phyloP scores from a whole-genome alignment of 2,329 filamentous ascomycete species.

The Fusarium avenaceum region DNA sequence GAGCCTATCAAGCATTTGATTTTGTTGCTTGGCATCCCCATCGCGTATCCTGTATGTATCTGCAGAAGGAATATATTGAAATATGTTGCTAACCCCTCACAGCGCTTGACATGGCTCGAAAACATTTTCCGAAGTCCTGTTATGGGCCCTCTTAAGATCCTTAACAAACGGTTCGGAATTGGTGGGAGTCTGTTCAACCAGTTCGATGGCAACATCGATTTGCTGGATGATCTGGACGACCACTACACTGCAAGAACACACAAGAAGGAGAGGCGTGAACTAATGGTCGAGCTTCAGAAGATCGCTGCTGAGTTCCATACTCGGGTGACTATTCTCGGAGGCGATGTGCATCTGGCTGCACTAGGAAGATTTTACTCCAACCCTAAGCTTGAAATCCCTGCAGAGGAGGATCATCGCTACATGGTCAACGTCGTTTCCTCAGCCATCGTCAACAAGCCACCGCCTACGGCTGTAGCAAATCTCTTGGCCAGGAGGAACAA shows the following conservation, averaged over 20 bases:
- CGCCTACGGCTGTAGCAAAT: conserved; percentile 88
- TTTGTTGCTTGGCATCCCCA: conserved; percentile 86
- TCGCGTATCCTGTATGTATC: conserved; percentile 78
- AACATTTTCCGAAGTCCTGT: conserved; percentile 89
- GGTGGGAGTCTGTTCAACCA: conserved; percentile 90
- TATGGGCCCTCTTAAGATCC: conserved; percentile 87
- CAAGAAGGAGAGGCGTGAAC: conserved; percentile 84
- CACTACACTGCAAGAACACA: conserved; percentile 95
- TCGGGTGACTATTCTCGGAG: conserved; percentile 90
- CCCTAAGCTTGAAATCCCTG: conserved; percentile 80
- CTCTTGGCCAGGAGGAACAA: conserved; percentile 92
- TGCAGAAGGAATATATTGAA: conserved; percentile 40
- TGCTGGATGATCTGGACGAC: conserved; percentile 93
- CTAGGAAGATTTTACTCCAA: conserved; percentile 96
- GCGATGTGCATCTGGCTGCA: conserved; percentile 93
- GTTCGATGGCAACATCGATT: conserved; percentile 93
- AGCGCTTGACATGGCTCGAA: conserved; percentile 95
- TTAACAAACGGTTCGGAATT: conserved; percentile 91
- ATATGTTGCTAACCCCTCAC: conserved; percentile 12
- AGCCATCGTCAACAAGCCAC: conserved; percentile 95
- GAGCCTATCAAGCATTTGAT: conserved; percentile 90
- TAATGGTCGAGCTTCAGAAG: conserved; percentile 85
- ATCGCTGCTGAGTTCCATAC: conserved; percentile 89
- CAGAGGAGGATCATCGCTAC: conserved; percentile 88
- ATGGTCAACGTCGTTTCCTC: conserved; percentile 96